Conservation (phyloP, 805 yeast species). For the Yarrowia porcina region DNA sequence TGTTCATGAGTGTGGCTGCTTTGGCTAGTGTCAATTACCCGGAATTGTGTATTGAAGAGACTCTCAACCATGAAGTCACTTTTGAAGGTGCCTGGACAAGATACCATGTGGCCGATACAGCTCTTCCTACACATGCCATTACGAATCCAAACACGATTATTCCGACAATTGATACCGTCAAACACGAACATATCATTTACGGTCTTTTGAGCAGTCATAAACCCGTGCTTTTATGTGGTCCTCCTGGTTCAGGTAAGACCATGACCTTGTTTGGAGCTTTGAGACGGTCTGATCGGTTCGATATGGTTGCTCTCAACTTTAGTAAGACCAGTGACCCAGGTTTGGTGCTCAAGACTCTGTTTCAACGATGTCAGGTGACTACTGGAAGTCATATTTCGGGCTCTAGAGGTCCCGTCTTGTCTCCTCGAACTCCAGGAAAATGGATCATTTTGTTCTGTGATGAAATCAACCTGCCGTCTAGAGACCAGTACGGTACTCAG, state of each 20-base stretch:
- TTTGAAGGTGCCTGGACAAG: constrained; percentile 48
- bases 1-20: neutral
- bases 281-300: constrained; percentile 53
- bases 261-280: constrained; percentile 78
- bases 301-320: constrained; percentile 69
- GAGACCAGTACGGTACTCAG: constrained; percentile 73
- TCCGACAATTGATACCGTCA: constrained; percentile 73
- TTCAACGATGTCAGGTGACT: constrained; percentile 62
- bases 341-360: constrained; percentile 59
- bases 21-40: constrained; percentile 23
- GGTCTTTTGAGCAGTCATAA: constrained; percentile 53
- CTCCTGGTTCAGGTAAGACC: constrained; percentile 96
- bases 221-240: constrained; percentile 81
- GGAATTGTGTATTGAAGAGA: neutral
- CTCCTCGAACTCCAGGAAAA: constrained; percentile 60
- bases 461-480: constrained; percentile 78
- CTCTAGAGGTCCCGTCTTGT: constrained; percentile 39
- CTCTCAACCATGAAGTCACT: constrained; percentile 46
- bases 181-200: constrained; percentile 61
- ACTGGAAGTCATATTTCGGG: constrained; percentile 44
- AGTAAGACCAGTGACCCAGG: constrained; percentile 74
- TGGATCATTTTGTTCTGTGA: constrained; percentile 86
- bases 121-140: constrained; percentile 59
- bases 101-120: constrained; percentile 44
- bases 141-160: constrained; percentile 61